Conservation (phyloP, 1,284 basidiomycete genomes). For the Apiotrichum brassicae region DNA sequence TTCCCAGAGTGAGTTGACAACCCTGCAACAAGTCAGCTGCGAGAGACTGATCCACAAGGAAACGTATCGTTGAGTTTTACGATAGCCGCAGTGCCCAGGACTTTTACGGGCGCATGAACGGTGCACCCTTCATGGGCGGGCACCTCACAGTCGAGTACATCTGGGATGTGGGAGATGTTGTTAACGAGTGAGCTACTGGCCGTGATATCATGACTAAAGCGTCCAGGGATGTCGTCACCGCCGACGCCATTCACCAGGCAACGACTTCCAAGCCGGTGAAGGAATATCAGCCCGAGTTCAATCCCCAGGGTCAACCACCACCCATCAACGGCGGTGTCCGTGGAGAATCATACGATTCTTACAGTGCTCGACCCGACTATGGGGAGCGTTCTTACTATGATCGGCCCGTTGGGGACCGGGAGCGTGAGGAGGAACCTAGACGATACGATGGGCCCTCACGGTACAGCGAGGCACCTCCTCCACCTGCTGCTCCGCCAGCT, state of each 20-base stretch:
- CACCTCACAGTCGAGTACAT: slow-evolving; percentile 78
- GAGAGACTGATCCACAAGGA: slow-evolving; percentile 50
- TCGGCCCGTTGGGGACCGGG: neutral
- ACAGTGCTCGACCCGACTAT: neutral
- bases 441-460: slow-evolving; percentile 2
- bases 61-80: slow-evolving; percentile 80
- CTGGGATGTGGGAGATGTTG: slow-evolving; percentile 63
- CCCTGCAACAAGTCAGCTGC: too few relatives aligned
- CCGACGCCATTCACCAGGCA: slow-evolving; percentile 10
- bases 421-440: neutral
- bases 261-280: neutral
- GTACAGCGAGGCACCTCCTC: slow-evolving; percentile 11
- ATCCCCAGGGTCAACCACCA: too few relatives aligned
- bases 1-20: slow-evolving; percentile 55
- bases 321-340: too few relatives aligned
- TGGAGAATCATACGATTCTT: neutral
- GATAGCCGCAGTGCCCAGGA: slow-evolving; percentile 75
- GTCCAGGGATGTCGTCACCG: slow-evolving; percentile 5
- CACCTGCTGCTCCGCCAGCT: slow-evolving; percentile 8
- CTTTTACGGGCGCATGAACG: slow-evolving; percentile 71
- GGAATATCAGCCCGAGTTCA: too few relatives aligned
- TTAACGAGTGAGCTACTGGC: slow-evolving; percentile 31
- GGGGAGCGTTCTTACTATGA: neutral
- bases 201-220: neutral
- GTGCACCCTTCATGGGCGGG: slow-evolving; percentile 73